Percentiles rank a stretch among this genome's conserved stretches.
phyloP scores from a whole-genome alignment of 331 rosid species.

The Pyracantha coccinea region DNA sequence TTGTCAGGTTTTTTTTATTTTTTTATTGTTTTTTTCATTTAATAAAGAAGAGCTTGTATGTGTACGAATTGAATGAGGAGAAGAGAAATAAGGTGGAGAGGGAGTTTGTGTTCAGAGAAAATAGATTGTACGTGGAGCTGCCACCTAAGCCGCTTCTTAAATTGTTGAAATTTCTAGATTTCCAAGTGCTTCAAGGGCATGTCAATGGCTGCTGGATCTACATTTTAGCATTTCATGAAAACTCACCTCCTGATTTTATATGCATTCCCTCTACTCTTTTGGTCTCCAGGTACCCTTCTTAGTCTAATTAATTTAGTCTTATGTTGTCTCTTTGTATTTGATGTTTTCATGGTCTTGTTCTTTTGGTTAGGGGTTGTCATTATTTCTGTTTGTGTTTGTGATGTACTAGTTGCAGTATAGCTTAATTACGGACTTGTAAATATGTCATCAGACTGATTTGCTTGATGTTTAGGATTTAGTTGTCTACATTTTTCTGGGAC shows the following conservation, averaged over 20 bases:
- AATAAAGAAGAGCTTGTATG: slow-evolving; percentile 44
- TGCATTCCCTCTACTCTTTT: slow-evolving; percentile 39
- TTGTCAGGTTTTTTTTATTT: neutral
- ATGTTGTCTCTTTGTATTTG: neutral
- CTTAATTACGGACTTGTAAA: no score
- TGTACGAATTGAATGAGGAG: slow-evolving; percentile 30
- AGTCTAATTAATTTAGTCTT: neutral
- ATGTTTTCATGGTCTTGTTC: neutral
- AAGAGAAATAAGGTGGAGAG: slow-evolving; percentile 45
- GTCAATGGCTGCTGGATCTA: slow-evolving; percentile 61
- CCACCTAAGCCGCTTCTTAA: slow-evolving; percentile 41
- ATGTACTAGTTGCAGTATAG: no score
- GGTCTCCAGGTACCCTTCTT: slow-evolving; percentile 27
- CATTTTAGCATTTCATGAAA: slow-evolving; percentile 48
- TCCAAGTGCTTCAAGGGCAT: slow-evolving; percentile 35
- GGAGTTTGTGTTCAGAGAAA: slow-evolving; percentile 45
- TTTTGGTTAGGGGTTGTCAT: neutral
- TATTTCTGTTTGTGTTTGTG: neutral
- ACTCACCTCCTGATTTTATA: slow-evolving; percentile 25
- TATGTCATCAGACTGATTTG: neutral
- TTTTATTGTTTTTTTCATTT: neutral
- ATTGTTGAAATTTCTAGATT: slow-evolving; percentile 17
- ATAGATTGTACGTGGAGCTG: slow-evolving; percentile 45
- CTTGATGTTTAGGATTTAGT: neutral
- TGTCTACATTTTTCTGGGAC: no score